These are phyloP conservation scores for Xylariaceae sp. DNA, from an alignment of 2,329 filamentous ascomycete species.

Conservation along the genomic window DNA sequence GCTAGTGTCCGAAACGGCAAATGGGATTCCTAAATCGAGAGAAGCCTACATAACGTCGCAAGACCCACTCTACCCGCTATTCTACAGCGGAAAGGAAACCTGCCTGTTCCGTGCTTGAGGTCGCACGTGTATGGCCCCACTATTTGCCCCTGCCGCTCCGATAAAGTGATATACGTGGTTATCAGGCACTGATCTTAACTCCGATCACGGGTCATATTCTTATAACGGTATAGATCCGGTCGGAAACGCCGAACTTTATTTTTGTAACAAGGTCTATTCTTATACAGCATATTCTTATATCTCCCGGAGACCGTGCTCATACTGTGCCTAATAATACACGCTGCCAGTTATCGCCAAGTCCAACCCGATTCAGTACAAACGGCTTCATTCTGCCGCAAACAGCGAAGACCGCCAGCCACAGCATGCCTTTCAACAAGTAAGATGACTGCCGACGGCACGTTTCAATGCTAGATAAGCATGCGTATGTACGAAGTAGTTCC, in stretches of 20 bases:
- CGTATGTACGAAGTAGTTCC: not conserved
- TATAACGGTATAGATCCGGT: not conserved
- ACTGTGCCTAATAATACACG: too few species aligned
- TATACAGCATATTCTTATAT: not conserved
- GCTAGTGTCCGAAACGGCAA: not conserved
- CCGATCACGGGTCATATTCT: not conserved
- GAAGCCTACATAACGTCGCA: not conserved
- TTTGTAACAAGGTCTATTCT: not conserved
- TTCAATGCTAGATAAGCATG: not conserved
- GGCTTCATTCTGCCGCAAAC: constrained; percentile 6
- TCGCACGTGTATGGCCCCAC: not conserved
- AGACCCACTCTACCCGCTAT: not conserved
- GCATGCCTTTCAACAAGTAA: not conserved
- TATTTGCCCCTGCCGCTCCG: not conserved
- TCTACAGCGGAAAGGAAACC: not conserved
- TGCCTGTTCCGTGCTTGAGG: not conserved
- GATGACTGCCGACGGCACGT: not conserved
- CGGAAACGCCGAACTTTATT: not conserved
- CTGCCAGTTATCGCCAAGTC: not conserved
- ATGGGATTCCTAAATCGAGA: not conserved
- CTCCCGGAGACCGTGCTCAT: not conserved
- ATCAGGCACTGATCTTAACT: not conserved
- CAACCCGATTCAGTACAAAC: not conserved
- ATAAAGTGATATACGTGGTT: too few species aligned
- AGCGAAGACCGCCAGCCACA: constrained; percentile 8